phyloP scores from a whole-genome alignment of 2,329 filamentous ascomycete species.

The Sporothrix globosa region DNA sequence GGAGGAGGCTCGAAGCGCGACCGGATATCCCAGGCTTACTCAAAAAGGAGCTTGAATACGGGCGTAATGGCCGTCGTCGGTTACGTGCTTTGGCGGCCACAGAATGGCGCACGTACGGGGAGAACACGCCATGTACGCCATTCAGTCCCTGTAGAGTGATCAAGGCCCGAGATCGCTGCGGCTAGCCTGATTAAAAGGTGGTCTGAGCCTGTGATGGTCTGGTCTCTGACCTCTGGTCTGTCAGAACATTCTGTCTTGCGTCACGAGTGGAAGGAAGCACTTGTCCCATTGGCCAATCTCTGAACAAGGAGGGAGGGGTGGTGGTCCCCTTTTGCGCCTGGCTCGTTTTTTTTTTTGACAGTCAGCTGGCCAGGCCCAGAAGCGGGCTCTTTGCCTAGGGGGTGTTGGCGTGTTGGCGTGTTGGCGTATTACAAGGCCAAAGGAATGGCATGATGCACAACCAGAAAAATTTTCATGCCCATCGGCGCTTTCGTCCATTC shows the following conservation, averaged over 20 bases:
- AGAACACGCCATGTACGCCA: no score
- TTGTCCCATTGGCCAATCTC: constrained; percentile 27
- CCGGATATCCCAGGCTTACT: no score
- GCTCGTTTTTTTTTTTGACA: constrained; percentile 1
- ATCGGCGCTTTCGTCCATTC: neutral
- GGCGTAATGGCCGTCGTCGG: no score
- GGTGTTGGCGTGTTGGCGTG: neutral
- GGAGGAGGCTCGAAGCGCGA: no score
- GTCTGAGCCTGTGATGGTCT: no score
- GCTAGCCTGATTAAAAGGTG: constrained; percentile 4
- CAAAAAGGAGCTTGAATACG: no score
- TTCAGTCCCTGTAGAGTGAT: neutral
- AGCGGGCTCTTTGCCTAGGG: neutral
- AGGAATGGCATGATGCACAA: constrained; percentile 6
- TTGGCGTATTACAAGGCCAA: neutral
- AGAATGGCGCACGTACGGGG: no score
- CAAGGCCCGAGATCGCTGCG: constrained; percentile 29
- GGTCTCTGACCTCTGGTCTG: neutral
- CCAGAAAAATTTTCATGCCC: constrained; percentile 27
- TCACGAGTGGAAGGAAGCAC: constrained; percentile 30
- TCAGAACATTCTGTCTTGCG: neutral
- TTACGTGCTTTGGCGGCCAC: no score
- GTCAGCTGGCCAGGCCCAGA: constrained; percentile 31
- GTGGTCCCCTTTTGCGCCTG: neutral
- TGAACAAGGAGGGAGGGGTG: neutral